These are phyloP conservation scores for Gomphus sp. DNA, from an alignment of 1,284 basidiomycete genomes.

Conservation along the genomic window DNA sequence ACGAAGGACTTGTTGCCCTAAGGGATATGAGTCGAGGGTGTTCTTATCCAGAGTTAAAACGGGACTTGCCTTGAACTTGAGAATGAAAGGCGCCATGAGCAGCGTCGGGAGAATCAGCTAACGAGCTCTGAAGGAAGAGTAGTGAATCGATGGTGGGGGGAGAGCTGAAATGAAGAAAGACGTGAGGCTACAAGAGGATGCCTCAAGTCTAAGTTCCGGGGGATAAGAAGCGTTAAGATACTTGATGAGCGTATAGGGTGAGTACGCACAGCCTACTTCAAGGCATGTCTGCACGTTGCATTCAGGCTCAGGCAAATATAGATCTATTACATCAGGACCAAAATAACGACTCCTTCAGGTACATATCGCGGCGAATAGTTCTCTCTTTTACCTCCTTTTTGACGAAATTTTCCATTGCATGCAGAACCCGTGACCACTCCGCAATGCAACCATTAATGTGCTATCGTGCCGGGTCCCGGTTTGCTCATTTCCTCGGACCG, in stretches of 20 bases:
- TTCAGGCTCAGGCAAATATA: background rate
- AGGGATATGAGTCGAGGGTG: background rate
- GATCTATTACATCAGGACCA: background rate
- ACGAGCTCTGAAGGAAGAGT: slow-evolving; percentile 5
- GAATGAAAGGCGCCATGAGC: slow-evolving; percentile 16
- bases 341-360: background rate
- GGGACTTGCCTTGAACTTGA: slow-evolving; percentile 17
- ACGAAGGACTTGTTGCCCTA: slow-evolving; percentile 87
- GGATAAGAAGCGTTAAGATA: slow-evolving; percentile 2
- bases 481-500: background rate
- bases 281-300: background rate
- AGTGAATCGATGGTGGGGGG: slow-evolving; percentile 7
- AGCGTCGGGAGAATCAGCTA: slow-evolving; percentile 7
- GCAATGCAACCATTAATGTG: background rate
- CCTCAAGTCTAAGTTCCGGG: slow-evolving; percentile 7
- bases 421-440: background rate
- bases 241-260: background rate
- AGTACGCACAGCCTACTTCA: background rate
- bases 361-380: background rate
- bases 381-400: background rate
- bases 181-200: slow-evolving; percentile 4
- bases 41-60: background rate
- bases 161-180: slow-evolving; percentile 1
- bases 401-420: background rate
- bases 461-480: background rate